Evolutionary conservation across 2,329 filamentous ascomycete species (phyloP), one percentile per base, ranked within the genome.

Genomic region (Bipolaris oryzae): DNA sequence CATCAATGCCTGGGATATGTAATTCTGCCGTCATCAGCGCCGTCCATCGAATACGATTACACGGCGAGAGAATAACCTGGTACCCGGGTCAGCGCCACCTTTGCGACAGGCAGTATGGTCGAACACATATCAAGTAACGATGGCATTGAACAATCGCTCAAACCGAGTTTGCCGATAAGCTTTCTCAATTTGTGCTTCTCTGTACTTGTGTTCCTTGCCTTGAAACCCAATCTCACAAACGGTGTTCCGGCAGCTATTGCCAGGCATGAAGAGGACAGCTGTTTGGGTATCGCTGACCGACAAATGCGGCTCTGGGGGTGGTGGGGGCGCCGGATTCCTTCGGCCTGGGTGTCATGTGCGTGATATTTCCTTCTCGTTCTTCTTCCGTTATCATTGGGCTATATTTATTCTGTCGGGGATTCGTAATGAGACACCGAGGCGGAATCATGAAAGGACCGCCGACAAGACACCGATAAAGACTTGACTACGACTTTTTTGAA

Each of bases 401-500:
- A 25, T 38, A 34, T 38, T 11, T 28, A 23, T 38, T 18, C 5
- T 5, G 33, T 38, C 18, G 15, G 20, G 20, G 18, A 10, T 25
- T 28, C 13, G 21, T 7, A 23, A 37, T 38, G 33, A 37, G 33
- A 13, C 21, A 37, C 45, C 20, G 33, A 20, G 45, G 33, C 21
- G 33, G 34, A 34, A n/a, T 37, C 9, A 37, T 16, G 10, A 34
- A 15, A 18, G 16, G 5, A 10, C 7, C 20, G 34, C 45, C 45
- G 45, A 48, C n/a, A 23, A 48, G 21, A 48, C 20, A 34, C 45
- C 45, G 45, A 48, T 7, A 15, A 47, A n/a, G n/a, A 10, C 20
- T 15, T 28, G 20, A 37, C 15, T 9, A 38, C 45, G 28, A 25
- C 20, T n/a, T 7, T 18, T 20, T 37, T 33, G 18, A 41, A 33